Base-by-base conservation (phyloP, 768 basidiomycete species). In the Multifurca ochricompacta region DNA sequence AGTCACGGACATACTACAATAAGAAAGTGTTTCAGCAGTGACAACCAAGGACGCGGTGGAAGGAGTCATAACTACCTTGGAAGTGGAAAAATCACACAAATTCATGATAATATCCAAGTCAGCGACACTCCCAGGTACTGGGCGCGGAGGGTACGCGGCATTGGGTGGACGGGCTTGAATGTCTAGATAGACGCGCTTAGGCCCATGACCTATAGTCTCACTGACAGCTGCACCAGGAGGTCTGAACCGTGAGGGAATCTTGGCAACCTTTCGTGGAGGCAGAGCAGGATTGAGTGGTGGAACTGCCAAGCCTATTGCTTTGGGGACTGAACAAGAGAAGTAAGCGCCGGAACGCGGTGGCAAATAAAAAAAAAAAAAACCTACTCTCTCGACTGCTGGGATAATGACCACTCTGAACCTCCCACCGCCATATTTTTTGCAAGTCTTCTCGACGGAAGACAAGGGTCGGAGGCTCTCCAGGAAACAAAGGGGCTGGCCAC, bases 381-480 rank as follows among this genome's bases (percentile, higher is more conserved):
- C 65, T 69, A 91, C 93, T 79, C 62, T 77, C 75, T 53, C 80
- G 77, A 50, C 79, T 76, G 69, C 89, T 93, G 8, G 95, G 95
- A 73, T 92, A 92, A 70, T 96, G 93, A 1, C 96, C 96, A 59
- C 90, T 89, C 30, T 81, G 73, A 53, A 98, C 78, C 70, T 99
- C 95, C 93, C 93, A 98, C 56, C 83, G 75, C 94, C 94, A 98
- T 68, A 99, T 89, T 53, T 85, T 77, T 64, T 87, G 88, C 37
- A 96, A 66, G 64, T 97, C 92, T 53, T 87, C 81, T 44, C 83
- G 75, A 53, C 75, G 74, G 64, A 79, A 91, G 32, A 92, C 80
- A 27, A 92, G 76, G 8, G 90, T 90, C 23, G 85, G 73, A 14
- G 81, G 74, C 42, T 85, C 81, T 36, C 74, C 74, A 16, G 72